Base-by-base conservation (phyloP, 1,139 yeast species). In the Casaregolazyma lundiana region DNA sequence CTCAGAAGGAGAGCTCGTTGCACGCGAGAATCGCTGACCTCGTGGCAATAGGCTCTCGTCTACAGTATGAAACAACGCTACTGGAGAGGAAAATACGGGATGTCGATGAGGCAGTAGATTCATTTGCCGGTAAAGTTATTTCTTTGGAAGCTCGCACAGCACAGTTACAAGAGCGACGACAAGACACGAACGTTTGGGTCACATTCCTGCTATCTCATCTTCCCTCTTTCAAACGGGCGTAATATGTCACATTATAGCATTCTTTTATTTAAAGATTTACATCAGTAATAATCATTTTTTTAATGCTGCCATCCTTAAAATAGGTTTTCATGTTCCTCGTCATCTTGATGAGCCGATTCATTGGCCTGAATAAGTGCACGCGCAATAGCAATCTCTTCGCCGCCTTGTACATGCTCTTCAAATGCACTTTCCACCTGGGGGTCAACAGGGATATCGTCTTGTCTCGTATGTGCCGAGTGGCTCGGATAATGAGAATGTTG, bases 51-150 rank as follows among this genome's bases (percentile, higher is more conserved):
- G 79, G 85, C 29, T 92, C 95, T 19, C 72, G 95, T 52, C 69
- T 92, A 49, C 77, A 81, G 47, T 92, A 90, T 62, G 96, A 92
- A 60, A 74, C 88, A 20, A 69, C 95, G 48, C 74, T 87, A 44
- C 72, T 92, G 18, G 76, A 76, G 36, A 80, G 82, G 46, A 79
- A 92, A 56, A 76, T 90, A 47, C 78, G 81, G 47, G 97, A 92
- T 60, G 81, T 89, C 20, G 95, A 87, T 54, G 88, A 84, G 35
- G 78, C 83, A 48, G 74, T 84, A 51, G 74, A 77, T 45, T 64
- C 72, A 21, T 75, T 76, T 71, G 67, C 73, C 59, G 44, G 66
- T 54, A 65, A 74, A 60, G 60, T 75, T 60, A 56, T 65, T n/a
- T 55, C 62, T 2, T 54, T 72, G 46, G 72, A 70, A 49, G 53